Base-by-base conservation (phyloP, 805 yeast species). In the Candida pseudoglaebosa region DNA sequence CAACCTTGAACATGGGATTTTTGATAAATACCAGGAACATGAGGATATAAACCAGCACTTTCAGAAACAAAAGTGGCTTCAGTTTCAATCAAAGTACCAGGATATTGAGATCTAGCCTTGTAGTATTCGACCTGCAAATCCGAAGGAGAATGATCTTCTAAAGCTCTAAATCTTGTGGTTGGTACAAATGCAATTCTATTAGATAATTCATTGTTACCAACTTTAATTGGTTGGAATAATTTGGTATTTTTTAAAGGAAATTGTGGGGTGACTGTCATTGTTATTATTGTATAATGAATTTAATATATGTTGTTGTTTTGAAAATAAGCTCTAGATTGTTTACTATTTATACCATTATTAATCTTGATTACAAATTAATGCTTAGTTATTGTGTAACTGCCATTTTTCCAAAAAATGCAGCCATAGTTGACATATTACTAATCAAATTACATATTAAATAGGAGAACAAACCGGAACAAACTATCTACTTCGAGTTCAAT, bases 11-110 rank as follows among this genome's bases (percentile, higher is more conserved):
- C 61, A 46, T 78, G 83, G 17, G 61, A 57, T 5, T 69, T 67
- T 18, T 60, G 67, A 59, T 66, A 69, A 37, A 78, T 66, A 48
- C 78, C 78, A 21, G 83, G 80, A 2, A 61, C 72, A 20, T 55
- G 42, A 15, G 52, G 20, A 42, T 63, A 67, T 19, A 73, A 63
- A 36, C 80, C 75, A 24, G 61, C 54, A 22, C 33, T 50, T 21
- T 51, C 49, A 5, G 66, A 52, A 4, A 61, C 55, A 22, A 50
- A 40, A 7, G 64, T 55, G 6, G 58, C 65, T 46, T 65, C 70
- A 10, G 66, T 41, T 7, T 57, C 49, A 4, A 63, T 7, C 17
- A 61, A 47, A 4, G 57, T 38, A 1, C 67, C 67, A 1, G 65
- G 62, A 18, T 28, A 38, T 21, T 50, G 45, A 8, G 66, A 48